Conservation (phyloP, 2,329 filamentous ascomycete genomes). For the Tolypocladium pustulatum region DNA sequence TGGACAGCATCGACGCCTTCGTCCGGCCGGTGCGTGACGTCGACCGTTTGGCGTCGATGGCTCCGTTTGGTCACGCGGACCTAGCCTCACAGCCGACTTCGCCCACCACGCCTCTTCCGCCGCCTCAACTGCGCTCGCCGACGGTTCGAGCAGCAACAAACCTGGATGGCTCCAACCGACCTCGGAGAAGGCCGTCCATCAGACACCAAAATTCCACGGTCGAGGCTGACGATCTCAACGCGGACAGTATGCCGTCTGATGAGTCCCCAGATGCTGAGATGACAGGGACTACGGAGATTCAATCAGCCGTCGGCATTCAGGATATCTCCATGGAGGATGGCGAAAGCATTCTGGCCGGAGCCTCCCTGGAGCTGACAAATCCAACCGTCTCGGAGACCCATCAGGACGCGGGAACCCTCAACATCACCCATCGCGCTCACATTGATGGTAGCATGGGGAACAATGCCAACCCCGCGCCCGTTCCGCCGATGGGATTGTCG, state of each 20-base stretch:
- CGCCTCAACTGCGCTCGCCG: slow-evolving; percentile 47
- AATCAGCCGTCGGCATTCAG: slow-evolving; percentile 74
- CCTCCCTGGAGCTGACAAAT: slow-evolving; percentile 63
- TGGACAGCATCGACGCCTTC: slow-evolving; percentile 62
- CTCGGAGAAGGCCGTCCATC: slow-evolving; percentile 70
- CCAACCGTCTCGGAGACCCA: slow-evolving; percentile 69
- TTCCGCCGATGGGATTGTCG: slow-evolving; percentile 61
- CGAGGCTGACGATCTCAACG: slow-evolving; percentile 77
- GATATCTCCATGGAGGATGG: slow-evolving; percentile 72
- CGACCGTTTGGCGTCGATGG: slow-evolving; percentile 77
- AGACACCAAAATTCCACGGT: slow-evolving; percentile 85
- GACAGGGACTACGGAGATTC: slow-evolving; percentile 69
- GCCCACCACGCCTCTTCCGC: slow-evolving; percentile 72
- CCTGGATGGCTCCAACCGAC: slow-evolving; percentile 40
- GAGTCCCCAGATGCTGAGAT: slow-evolving; percentile 68
- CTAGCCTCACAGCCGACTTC: slow-evolving; percentile 84
- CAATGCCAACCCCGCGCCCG: slow-evolving; percentile 53
- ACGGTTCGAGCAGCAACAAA: slow-evolving; percentile 42
- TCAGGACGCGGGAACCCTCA: slow-evolving; percentile 81
- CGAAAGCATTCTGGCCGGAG: slow-evolving; percentile 66
- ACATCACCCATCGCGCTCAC: slow-evolving; percentile 77
- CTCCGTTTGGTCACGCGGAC: slow-evolving; percentile 56
- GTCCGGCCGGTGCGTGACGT: slow-evolving; percentile 71
- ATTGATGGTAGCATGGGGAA: slow-evolving; percentile 80
- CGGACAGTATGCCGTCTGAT: slow-evolving; percentile 73